A percentile compares a stretch with the other conserved stretches of the same genome.
Conservation (phyloP, 768 basidiomycete genomes). For the Termitomyces sp. region DNA sequence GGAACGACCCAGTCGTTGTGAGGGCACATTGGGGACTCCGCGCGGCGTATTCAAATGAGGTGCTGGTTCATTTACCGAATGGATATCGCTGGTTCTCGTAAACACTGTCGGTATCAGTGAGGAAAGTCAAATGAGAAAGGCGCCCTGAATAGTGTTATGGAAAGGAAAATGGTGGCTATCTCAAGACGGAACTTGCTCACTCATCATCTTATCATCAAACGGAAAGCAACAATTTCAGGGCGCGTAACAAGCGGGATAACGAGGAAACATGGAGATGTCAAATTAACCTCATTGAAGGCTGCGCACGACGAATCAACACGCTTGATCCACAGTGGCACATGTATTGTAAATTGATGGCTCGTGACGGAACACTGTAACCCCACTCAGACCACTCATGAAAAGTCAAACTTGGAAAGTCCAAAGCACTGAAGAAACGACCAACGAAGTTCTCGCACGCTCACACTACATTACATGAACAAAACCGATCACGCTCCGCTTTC, state of each 20-base stretch:
- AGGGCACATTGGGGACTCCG: too few relatives aligned
- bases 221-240: background rate
- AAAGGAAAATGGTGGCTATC: background rate
- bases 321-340: background rate
- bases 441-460: background rate
- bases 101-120: background rate
- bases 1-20: too few relatives aligned
- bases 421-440: background rate
- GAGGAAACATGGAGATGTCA: conserved; percentile 10
- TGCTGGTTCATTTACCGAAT: background rate
- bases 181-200: background rate
- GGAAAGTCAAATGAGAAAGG: background rate
- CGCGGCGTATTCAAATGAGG: too few relatives aligned
- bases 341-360: background rate
- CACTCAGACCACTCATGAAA: background rate
- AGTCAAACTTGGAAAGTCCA: background rate
- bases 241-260: background rate
- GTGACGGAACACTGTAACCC: background rate
- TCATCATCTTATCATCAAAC: background rate
- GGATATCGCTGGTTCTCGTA: background rate
- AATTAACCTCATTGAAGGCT: conserved; percentile 1
- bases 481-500: background rate
- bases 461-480: too few relatives aligned
- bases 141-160: background rate
- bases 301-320: too few relatives aligned